Evolutionary conservation across 2,329 filamentous ascomycete species (phyloP).

Genomic region (Neospermospora avenae): DNA sequence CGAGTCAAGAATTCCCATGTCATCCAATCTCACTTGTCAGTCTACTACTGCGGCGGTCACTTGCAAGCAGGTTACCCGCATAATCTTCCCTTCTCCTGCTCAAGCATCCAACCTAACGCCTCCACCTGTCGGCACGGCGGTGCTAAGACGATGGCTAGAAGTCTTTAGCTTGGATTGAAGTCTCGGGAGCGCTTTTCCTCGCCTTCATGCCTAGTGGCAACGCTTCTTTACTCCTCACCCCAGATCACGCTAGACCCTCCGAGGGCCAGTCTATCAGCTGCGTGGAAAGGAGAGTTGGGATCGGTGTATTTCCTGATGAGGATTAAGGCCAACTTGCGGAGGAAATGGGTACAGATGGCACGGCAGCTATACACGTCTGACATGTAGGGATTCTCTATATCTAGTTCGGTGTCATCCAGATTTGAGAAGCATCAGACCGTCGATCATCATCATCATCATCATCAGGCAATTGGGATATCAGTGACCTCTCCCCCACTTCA

Average conservation of each 20-base stretch:
- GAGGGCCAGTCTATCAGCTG: neutral
- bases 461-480: neutral
- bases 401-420: neutral
- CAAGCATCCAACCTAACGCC: neutral
- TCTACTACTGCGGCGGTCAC: neutral
- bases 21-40: neutral
- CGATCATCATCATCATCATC: neutral
- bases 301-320: neutral
- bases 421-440: neutral
- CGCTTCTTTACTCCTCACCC: constrained; percentile 1
- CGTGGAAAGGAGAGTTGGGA: neutral
- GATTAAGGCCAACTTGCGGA: neutral
- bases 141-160: constrained; percentile 1
- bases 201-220: neutral
- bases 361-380: constrained; percentile 2
- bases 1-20: neutral
- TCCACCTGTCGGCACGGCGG: neutral
- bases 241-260: neutral
- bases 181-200: constrained; percentile 1
- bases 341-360: neutral
- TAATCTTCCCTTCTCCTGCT: neutral
- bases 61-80: neutral
- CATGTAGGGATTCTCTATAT: neutral
- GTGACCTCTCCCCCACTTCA: neutral
- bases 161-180: neutral